Base-by-base conservation (phyloP, 2,329 filamentous ascomycete genomes). In the Colletotrichum karsti region DNA sequence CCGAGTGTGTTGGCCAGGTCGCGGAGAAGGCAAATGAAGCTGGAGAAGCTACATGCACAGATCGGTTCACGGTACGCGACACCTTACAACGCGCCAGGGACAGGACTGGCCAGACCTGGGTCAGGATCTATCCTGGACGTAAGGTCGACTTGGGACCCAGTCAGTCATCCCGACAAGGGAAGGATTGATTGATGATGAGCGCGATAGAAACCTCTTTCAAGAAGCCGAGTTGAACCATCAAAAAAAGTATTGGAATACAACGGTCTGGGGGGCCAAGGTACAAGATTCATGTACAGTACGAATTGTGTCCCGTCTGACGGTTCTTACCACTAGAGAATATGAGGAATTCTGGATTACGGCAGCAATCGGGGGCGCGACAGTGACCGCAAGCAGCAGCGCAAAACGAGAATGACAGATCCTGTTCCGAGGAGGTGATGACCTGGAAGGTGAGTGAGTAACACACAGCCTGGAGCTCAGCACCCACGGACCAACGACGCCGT, bases 21-120 rank as follows among this genome's bases (percentile, higher is more conserved):
- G 60, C 65, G 65, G 61, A 68, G 65, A 65, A 68, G 39, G 65
- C 65, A 65, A 54, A 42, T 65, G 54, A 59, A 68, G 65, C 61
- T 65, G 65, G 60, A 65, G 65, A 68, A 65, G 65, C 53, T 68
- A 68, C 65, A 58, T 53, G 37, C 28, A 39, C 22, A 46, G 53
- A 65, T 54, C 65, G 44, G 65, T 65, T 26, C 65, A 58, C 54
- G 64, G 59, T 65, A 68, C 60, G 42, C 60, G 28, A 53, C 18
- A 64, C 18, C 24, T 8, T 33, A 58, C 60, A 41, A 57, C 53
- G 18, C 46, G 39, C 60, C 48, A 64, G 22, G 64, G 44, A 58
- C 44, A 53, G 28, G 56, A 33, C 48, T 48, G 53, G 48, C 63
- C 37, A 56, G 64, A 48, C 64, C 35, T 13, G 26, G 53, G 30